Evolutionary conservation across 139 green algal genomes (phyloP), one percentile per base, ranked within the genome.

Genomic region (Yamagishiella unicocca): DNA sequence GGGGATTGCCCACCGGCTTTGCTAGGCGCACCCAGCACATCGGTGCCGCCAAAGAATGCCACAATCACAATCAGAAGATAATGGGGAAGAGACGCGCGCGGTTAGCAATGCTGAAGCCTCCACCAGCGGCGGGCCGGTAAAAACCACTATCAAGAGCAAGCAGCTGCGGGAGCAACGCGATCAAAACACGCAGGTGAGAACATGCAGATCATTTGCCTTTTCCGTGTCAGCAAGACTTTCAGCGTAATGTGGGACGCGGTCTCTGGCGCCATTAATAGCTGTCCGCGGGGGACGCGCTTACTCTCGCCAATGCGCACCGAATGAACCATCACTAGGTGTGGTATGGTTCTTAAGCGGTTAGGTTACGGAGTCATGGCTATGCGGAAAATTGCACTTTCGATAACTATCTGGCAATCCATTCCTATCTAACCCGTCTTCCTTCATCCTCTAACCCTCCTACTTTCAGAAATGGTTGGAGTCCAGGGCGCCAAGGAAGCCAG

Each of bases 81-180:
- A 22, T 37, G 10, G 24, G 8, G 21, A 78, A 38, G 70, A 38
- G 24, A 35, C 70, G 14, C 70, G 70, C 38, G 7, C 54, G 40
- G 38, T 6, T 54, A 78, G 70, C 70, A 33, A 78, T 55, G 70
- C 70, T 33, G 70, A 78, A 21, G 70, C 70, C 2, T 78, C 70
- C 38, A 78, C 38, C 33, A 78, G 70, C 38, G 42, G 25, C 14
- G 54, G 54, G 38, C 14, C 38, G n/a, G n/a, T n/a, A n/a, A n/a
- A n/a, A n/a, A n/a, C n/a, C n/a, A n/a, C n/a, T n/a, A n/a, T n/a
- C 14, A 78, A 78, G 40, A 78, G 38, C 70, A 78, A 54, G 38
- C 24, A 54, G 38, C 24, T 40, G 10, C 70, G 54, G 42, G 70
- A 78, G 70, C 70, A 78, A 17, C 66, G 66, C 14, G 66, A 74